Percentiles rank a stretch among this genome's conserved stretches.
phyloP scores from a whole-genome alignment of 2,329 filamentous ascomycete species.

The Fusarium pseudocircinatum region DNA sequence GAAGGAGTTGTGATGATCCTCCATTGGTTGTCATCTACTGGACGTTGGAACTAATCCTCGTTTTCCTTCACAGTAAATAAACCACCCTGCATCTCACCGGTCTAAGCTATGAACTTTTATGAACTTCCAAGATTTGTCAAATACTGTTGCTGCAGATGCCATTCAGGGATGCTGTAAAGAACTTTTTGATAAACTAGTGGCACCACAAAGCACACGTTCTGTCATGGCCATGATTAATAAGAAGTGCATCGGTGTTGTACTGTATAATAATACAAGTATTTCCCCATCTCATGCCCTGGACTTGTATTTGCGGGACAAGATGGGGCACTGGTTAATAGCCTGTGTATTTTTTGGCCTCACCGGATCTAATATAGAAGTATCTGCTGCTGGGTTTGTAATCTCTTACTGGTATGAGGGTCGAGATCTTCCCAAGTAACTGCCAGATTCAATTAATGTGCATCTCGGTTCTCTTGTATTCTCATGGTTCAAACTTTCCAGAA shows the following conservation, averaged over 20 bases:
- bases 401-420: not conserved
- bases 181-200: constrained; percentile 28
- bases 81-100: not conserved
- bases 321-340: constrained; percentile 9
- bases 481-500: not conserved
- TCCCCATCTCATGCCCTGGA: constrained; percentile 17
- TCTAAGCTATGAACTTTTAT: not conserved
- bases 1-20: not conserved
- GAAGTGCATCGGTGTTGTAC: not conserved
- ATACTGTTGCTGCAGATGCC: not conserved
- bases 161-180: constrained; percentile 20
- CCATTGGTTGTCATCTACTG: not conserved
- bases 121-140: not conserved
- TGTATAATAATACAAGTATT: not conserved
- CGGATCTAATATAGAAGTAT: not conserved
- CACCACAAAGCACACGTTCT: constrained; percentile 28
- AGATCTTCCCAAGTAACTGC: constrained; percentile 9
- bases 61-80: not conserved
- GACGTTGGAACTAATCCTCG: not conserved
- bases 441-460: constrained; percentile 6
- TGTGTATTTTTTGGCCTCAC: not conserved
- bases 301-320: constrained; percentile 18
- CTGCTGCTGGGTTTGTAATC: not conserved
- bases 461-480: not conserved
- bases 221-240: constrained; percentile 20